Percentiles rank a stretch among this genome's conserved stretches.
Evolutionary conservation across 192 early-diverging fungal genomes (phyloP).

Genomic region (Spinellus fusiger): DNA sequence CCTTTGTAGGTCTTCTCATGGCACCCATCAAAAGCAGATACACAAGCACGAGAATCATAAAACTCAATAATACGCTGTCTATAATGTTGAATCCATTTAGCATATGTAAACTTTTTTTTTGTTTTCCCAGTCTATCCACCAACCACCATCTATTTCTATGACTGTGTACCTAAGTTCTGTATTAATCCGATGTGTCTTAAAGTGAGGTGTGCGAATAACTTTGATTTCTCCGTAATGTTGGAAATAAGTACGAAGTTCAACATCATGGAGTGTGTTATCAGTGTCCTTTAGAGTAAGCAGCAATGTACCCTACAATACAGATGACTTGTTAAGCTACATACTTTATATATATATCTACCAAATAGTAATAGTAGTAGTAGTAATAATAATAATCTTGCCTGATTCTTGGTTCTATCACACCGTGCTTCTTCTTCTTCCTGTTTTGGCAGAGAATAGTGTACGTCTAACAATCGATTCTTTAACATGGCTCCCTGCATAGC

Average conservation of each 20-base stretch:
- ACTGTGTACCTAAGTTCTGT: conserved; percentile 3
- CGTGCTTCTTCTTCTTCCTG: conserved; percentile 30
- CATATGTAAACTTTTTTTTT: not conserved
- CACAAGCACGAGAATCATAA: conserved; percentile 39
- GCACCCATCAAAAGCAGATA: conserved; percentile 28
- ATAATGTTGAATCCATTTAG: not conserved
- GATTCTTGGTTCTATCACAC: conserved; percentile 40
- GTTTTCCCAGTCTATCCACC: not conserved
- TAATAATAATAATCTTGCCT: conserved; percentile 22
- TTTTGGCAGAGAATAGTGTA: conserved; percentile 47
- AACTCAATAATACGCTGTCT: conserved; percentile 43
- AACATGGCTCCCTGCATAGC: conserved; percentile 31
- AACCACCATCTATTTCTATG: not conserved
- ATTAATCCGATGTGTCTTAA: conserved; percentile 11
- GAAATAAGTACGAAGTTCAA: conserved; percentile 33
- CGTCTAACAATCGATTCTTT: conserved; percentile 40
- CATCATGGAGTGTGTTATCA: conserved; percentile 24
- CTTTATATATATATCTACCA: not conserved
- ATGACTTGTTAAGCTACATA: not conserved
- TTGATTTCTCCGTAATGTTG: conserved; percentile 44
- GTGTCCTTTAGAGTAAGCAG: conserved; percentile 36
- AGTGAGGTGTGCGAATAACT: conserved; percentile 25
- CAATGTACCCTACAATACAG: conserved; percentile 37
- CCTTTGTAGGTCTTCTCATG: conserved; percentile 26
- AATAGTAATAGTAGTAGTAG: not conserved